Percentiles rank a stretch among this genome's conserved stretches.
These are phyloP conservation scores for Smallanthus sonchifolius DNA, from an alignment of 129 eudicot genomes.

Conservation along the genomic window DNA sequence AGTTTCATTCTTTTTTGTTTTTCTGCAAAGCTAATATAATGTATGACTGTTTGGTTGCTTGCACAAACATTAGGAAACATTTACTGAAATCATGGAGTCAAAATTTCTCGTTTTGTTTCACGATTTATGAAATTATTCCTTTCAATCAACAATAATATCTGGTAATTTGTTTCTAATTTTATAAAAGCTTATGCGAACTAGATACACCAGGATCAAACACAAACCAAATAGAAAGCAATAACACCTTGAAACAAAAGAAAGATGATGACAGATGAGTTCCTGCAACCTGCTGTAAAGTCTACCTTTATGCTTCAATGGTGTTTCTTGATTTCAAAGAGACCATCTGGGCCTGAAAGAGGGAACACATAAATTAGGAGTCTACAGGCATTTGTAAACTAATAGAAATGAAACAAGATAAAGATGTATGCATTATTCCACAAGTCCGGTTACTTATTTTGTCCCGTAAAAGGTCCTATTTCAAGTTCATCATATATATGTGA, in stretches of 20 bases:
- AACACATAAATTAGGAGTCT: not conserved
- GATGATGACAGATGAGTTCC: not conserved
- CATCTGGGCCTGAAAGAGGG: constrained; percentile 63
- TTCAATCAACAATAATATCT: not conserved
- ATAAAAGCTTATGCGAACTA: not conserved
- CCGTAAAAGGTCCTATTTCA: too few species aligned
- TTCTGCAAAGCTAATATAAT: not conserved
- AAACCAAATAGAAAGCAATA: not conserved
- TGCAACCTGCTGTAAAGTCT: not conserved
- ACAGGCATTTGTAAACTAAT: too few species aligned
- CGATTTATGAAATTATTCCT: not conserved
- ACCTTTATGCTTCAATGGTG: constrained; percentile 45
- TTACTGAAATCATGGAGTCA: not conserved
- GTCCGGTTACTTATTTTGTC: too few species aligned
- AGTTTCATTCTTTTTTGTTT: constrained; percentile 10
- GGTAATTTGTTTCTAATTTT: too few species aligned
- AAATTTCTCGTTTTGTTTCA: constrained; percentile 6
- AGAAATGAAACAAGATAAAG: too few species aligned
- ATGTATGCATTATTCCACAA: too few species aligned
- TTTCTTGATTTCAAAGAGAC: constrained; percentile 60
- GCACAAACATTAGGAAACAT: constrained; percentile 1
- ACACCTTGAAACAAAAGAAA: not conserved
- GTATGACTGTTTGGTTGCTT: not conserved
- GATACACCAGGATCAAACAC: not conserved
- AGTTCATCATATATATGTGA: too few species aligned